Conservation (phyloP, 78 protist genomes). For the Isochrysis galbana region DNA sequence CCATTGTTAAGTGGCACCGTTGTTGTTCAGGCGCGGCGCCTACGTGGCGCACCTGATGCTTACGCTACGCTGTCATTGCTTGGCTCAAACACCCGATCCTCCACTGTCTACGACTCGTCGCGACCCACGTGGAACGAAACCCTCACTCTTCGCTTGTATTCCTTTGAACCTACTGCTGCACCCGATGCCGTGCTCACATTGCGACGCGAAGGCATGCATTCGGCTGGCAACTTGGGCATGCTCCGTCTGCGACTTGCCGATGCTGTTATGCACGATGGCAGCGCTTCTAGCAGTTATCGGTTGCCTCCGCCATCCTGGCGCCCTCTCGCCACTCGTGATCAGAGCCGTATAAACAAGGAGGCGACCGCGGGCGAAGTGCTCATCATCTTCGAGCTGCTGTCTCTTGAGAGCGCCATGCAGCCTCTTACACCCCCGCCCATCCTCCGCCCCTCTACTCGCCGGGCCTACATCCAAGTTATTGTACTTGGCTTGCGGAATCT, state of each 20-base stretch:
- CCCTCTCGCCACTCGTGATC: no score
- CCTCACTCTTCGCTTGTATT: neutral
- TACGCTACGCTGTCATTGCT: neutral
- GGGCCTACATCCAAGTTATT: neutral
- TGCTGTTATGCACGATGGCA: neutral
- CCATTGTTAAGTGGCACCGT: no score
- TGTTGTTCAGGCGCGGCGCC: neutral
- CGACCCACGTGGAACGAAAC: neutral
- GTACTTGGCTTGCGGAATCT: neutral
- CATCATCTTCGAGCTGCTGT: neutral
- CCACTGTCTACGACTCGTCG: neutral
- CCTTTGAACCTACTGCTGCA: neutral
- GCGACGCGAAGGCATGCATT: neutral
- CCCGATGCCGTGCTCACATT: neutral
- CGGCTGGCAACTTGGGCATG: neutral
- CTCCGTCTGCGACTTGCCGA: neutral
- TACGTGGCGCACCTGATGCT: neutral
- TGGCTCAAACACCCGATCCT: neutral
- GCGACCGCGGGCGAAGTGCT: neutral
- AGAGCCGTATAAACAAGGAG: no score
- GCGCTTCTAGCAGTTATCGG: neutral
- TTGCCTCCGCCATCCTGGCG: neutral
- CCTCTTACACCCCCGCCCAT: neutral
- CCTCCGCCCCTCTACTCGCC: neutral
- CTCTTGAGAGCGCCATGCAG: neutral